Evolutionary conservation across 2,329 filamentous ascomycete species (phyloP), one percentile per base, ranked within the genome.

Genomic region (Talaromyces marneffei): DNA sequence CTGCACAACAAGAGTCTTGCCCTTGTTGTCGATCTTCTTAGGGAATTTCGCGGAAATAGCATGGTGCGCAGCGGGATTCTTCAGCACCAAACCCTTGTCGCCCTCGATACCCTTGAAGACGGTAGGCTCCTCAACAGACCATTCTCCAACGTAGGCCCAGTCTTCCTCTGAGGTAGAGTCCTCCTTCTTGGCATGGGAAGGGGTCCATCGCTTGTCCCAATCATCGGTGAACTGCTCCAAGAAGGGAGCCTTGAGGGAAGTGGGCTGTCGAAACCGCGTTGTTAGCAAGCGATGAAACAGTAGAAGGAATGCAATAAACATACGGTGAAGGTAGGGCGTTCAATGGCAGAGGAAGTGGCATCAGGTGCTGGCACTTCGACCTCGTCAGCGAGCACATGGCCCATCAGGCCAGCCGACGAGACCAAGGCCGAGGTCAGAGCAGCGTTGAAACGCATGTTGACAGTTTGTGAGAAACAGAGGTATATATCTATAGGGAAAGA

Each of bases 21-120:
- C 92, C 86, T 93, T 97, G 86, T 95, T 94, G 80, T 97, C 89
- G 73, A 99, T 90, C 80, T 90, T 89, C 84, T 95, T 92, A 76
- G 90, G 87, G 83, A 99, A 97, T 80, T 97, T 97, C 81, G 94
- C 91, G 55, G 94, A 99, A 78, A 99, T 99, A 82, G 94, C 94
- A 80, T 99, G 94, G 82, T 99, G 94, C 71, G 94, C 94, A 68
- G 94, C 94, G 67, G 90, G 85, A 82, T 97, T 96, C 88, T 99
- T 99, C 79, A 97, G 86, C 66, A 99, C 93, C 70, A 99, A 87
- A 78, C 93, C 94, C 83, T 95, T 95, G 80, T 97, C 93, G 66
- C 91, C 92, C 71, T 92, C 88, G 70, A 97, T 94, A 70, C 92
- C 94, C 83, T 94, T 95, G 78, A 90, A 88, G 72, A 94, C 86